Conservation (phyloP, 768 basidiomycete species). For the Polyporus arcularius region DNA sequence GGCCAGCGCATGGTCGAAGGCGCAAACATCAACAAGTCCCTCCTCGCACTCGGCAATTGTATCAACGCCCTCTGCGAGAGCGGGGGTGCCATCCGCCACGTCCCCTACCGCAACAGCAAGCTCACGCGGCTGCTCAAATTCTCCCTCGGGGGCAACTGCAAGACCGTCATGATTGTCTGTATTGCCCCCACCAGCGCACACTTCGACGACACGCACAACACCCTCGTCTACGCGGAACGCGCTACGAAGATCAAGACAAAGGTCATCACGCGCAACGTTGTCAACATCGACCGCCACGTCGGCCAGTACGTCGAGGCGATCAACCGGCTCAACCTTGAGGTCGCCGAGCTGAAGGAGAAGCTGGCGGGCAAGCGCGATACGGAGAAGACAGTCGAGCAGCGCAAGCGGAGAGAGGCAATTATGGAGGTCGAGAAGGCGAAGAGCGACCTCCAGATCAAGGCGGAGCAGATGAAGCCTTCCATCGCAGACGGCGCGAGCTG, state of each 20-base stretch:
- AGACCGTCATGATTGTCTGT: conserved; percentile 99
- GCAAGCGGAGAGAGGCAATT: conserved; percentile 70
- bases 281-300: conserved; percentile 93
- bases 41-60: conserved; percentile 95
- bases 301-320: conserved; percentile 96
- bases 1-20: conserved; percentile 98
- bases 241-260: conserved; percentile 99
- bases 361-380: conserved; percentile 67
- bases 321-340: conserved; percentile 80
- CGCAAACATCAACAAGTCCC: conserved; percentile 98
- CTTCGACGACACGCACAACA: conserved; percentile 99
- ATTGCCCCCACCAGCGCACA: conserved; percentile 93
- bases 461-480: conserved; percentile 68
- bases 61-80: conserved; percentile 98
- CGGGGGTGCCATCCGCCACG: conserved; percentile 82
- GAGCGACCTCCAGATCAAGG: conserved; percentile 68
- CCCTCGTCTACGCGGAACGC: conserved; percentile 94
- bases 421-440: conserved; percentile 75
- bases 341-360: conserved; percentile 84
- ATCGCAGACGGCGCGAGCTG: conserved; percentile 79
- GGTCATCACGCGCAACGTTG: conserved; percentile 92
- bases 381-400: conserved; percentile 63
- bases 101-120: conserved; percentile 98
- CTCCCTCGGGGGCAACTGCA: conserved; percentile 97
- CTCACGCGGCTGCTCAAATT: conserved; percentile 97